Evolutionary conservation across 352 stramenopile genomes (phyloP).

Genomic region (Pythium aphanidermatum): DNA sequence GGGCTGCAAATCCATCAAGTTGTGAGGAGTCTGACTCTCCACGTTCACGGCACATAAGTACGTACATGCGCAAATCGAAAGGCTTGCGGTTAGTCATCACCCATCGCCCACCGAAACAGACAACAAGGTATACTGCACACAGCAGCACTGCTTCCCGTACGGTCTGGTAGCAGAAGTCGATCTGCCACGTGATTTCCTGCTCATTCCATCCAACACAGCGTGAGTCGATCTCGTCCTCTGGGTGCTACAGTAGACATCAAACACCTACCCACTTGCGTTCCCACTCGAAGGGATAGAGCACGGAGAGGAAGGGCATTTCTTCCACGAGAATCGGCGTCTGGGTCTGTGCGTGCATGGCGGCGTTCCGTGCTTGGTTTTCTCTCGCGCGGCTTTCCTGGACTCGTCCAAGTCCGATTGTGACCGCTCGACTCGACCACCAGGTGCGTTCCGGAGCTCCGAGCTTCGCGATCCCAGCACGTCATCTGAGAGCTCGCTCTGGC

Average conservation of each 20-base stretch:
- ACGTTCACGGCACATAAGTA: conserved; percentile 1
- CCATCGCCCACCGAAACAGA: conserved; percentile 74
- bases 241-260: too few relatives aligned
- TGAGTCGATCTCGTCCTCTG: too few relatives aligned
- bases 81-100: conserved; percentile 75
- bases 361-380: background rate
- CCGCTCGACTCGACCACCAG: background rate
- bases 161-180: conserved; percentile 60
- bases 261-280: conserved; percentile 65
- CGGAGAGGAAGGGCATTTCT: conserved; percentile 42
- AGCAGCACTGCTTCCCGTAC: conserved; percentile 50
- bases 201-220: background rate
- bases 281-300: conserved; percentile 64
- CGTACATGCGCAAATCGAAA: conserved; percentile 74
- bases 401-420: too few relatives aligned
- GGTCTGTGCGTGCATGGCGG: background rate
- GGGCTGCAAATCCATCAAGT: conserved; percentile 22
- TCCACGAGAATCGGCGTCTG: conserved; percentile 31
- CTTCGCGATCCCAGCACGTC: too few relatives aligned
- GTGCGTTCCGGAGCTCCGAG: too few relatives aligned
- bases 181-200: conserved; percentile 61
- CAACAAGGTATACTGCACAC: conserved; percentile 57
- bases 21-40: too few relatives aligned
- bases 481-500: too few relatives aligned
- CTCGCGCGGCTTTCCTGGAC: background rate